Evolutionary conservation across 2,329 filamentous ascomycete genomes (phyloP), one percentile per base, ranked within the genome.

Genomic region (Apiospora malaysiana): DNA sequence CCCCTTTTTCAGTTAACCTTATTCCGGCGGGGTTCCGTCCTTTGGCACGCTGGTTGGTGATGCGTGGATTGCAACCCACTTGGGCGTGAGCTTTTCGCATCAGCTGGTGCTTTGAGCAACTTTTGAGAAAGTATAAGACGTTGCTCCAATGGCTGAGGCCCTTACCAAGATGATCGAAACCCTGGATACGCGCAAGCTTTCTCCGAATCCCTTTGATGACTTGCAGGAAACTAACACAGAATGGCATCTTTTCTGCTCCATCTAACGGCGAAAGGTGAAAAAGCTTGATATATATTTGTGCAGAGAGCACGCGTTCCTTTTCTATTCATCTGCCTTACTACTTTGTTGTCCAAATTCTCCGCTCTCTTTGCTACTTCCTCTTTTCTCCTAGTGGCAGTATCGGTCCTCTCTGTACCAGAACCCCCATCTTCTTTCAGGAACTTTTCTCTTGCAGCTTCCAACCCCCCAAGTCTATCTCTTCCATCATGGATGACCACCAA

Each of bases 1-100:
- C 65, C 65, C 65, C 65, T 12, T 67, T 67, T 67, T 43, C 12
- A 25, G 25, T 67, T 12, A 45, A 43, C 65, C 40, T 67, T 12
- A 42, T 46, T n/a, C 43, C 45, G 12, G 27, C 65, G 16, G 43
- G 65, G 65, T 18, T 8, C 18, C 21, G 40, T 27, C 6, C 42
- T 12, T 23, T 25, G 4, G 6, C 37, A 27, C 12, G 2, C 18
- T 45, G 6, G 25, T 67, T 67, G 40, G n/a, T 46, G 23, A 46
- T 67, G 65, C 45, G 12, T 12, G 5, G 37, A 3, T 21, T 43
- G 18, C 9, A 25, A 25, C 51, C 25, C 16, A 56, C 23, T 56
- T 32, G 4, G 14, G 51, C 51, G 25, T 18, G 51, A 32, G 8
- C 18, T 21, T 63, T 40, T 40, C 18, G 18, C 49, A 18, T 56